These are phyloP conservation scores for Candida sonorensis DNA, from an alignment of 805 yeast species.

Conservation along the genomic window DNA sequence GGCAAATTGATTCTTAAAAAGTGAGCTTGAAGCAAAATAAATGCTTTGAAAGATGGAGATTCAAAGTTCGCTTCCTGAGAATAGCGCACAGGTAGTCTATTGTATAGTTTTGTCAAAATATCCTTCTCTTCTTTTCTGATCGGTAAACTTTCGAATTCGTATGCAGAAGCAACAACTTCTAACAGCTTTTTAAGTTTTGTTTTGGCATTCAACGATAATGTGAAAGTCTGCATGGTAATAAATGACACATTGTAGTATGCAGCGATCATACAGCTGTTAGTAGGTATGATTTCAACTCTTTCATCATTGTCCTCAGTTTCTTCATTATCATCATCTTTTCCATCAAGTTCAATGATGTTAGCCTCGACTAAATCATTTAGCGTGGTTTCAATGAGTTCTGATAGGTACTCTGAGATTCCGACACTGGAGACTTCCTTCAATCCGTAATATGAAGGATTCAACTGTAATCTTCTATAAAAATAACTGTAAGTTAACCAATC, in stretches of 20 bases:
- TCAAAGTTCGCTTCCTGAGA: slow-evolving; percentile 26
- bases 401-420: slow-evolving; percentile 75
- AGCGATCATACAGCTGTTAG: slow-evolving; percentile 69
- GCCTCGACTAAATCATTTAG: slow-evolving; percentile 56
- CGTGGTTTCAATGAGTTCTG: slow-evolving; percentile 73
- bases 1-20: slow-evolving; percentile 61
- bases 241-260: slow-evolving; percentile 64
- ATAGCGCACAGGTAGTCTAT: slow-evolving; percentile 57
- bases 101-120: slow-evolving; percentile 43
- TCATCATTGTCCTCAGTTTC: slow-evolving; percentile 32
- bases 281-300: slow-evolving; percentile 44
- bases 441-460: slow-evolving; percentile 89
- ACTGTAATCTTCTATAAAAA: slow-evolving; percentile 71
- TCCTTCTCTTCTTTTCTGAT: slow-evolving; percentile 55
- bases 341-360: slow-evolving; percentile 54
- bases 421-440: slow-evolving; percentile 52
- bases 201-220: slow-evolving; percentile 41
- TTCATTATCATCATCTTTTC: slow-evolving; percentile 24
- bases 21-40: slow-evolving; percentile 74
- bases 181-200: slow-evolving; percentile 56
- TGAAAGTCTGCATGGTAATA: slow-evolving; percentile 58
- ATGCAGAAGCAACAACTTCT: slow-evolving; percentile 58
- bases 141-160: slow-evolving; percentile 63
- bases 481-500: slow-evolving; percentile 86
- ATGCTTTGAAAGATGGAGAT: slow-evolving; percentile 62